A percentile compares a stretch with the other conserved stretches of the same genome.
Conservation (phyloP, 371 early-diverging fungal genomes). For the Syncephalastrum sp. region DNA sequence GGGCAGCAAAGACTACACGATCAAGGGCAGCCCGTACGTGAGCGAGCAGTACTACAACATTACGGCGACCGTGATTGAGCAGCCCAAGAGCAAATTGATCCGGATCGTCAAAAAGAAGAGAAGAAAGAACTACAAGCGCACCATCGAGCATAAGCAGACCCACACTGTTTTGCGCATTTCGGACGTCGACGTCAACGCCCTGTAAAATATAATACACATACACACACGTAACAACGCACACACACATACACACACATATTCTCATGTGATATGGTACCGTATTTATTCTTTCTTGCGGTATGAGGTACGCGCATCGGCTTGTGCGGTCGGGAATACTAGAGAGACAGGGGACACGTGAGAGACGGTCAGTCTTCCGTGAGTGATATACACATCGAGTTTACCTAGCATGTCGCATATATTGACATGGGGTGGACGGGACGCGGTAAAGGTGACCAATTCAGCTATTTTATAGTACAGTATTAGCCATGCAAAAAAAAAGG, state of each 20-base stretch:
- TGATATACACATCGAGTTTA: slow-evolving; percentile 5
- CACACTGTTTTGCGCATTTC: slow-evolving; percentile 80
- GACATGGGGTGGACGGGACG: slow-evolving; percentile 79
- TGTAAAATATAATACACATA: slow-evolving; percentile 17
- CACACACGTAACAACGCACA: neutral
- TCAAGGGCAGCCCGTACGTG: slow-evolving; percentile 87
- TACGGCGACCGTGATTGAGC: slow-evolving; percentile 89
- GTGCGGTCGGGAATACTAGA: slow-evolving; percentile 17
- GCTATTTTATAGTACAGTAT: slow-evolving; percentile 33
- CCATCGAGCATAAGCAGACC: slow-evolving; percentile 68
- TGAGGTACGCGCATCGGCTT: slow-evolving; percentile 16
- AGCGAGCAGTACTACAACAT: slow-evolving; percentile 69
- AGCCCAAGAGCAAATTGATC: slow-evolving; percentile 77
- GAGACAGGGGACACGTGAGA: neutral
- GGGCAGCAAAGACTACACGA: slow-evolving; percentile 80
- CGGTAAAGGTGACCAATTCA: slow-evolving; percentile 83
- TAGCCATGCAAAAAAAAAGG: neutral
- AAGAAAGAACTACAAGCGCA: slow-evolving; percentile 84
- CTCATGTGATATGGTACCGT: neutral
- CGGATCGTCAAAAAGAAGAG: slow-evolving; percentile 85
- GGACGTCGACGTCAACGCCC: slow-evolving; percentile 66
- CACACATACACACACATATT: neutral
- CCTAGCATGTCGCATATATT: slow-evolving; percentile 74
- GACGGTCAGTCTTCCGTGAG: neutral
- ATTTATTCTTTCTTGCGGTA: slow-evolving; percentile 9